A percentile compares a stretch with the other conserved stretches of the same genome.
Conservation (phyloP, 768 basidiomycete genomes). For the Boletus rufocinnamomeus region DNA sequence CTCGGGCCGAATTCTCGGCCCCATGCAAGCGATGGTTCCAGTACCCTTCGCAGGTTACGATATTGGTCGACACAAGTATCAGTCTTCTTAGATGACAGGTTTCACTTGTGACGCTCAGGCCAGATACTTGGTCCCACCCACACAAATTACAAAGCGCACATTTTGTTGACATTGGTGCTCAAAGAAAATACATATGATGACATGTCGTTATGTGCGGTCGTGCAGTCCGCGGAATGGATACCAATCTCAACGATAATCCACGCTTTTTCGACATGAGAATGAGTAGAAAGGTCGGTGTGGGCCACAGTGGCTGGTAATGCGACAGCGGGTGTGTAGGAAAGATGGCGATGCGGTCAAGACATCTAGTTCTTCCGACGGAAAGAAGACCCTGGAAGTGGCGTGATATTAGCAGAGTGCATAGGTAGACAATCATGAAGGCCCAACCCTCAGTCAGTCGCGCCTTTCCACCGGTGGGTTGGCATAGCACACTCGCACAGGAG, state of each 20-base stretch:
- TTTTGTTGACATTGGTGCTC: conserved; percentile 2
- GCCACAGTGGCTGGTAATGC: conserved; percentile 4
- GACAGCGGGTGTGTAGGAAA: neutral
- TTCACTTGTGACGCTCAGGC: too few relatives aligned
- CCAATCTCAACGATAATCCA: conserved; percentile 14
- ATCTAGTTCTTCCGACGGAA: conserved; percentile 93
- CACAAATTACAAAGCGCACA: neutral
- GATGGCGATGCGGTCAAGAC: neutral
- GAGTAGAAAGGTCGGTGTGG: neutral
- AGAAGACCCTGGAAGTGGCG: conserved; percentile 73
- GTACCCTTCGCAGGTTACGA: too few relatives aligned
- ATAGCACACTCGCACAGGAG: conserved; percentile 90
- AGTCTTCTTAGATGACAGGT: too few relatives aligned
- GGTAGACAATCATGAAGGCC: conserved; percentile 30
- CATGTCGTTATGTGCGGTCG: conserved; percentile 1
- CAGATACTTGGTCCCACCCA: neutral
- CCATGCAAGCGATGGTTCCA: too few relatives aligned
- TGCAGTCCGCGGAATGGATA: conserved; percentile 8
- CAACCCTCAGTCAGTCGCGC: conserved; percentile 96
- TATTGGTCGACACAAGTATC: too few relatives aligned
- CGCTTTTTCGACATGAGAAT: conserved; percentile 16
- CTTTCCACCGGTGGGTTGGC: conserved; percentile 98
- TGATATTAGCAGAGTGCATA: conserved; percentile 12
- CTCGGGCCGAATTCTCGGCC: too few relatives aligned
- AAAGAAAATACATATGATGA: conserved; percentile 14